Evolutionary conservation across 495 filamentous ascomycete species (phyloP).

Genomic region (Penicillium salamii): DNA sequence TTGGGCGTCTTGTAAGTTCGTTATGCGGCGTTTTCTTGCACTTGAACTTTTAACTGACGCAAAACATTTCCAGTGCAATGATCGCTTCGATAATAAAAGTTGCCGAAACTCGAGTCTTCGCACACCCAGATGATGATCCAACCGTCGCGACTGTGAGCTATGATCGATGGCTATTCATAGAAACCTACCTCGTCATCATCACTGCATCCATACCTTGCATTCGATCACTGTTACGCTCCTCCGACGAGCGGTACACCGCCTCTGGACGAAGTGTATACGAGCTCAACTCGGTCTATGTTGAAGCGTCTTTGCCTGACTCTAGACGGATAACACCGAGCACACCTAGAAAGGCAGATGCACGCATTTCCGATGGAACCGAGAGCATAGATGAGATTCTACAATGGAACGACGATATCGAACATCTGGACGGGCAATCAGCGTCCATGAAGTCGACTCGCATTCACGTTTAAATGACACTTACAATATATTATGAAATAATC

Average conservation of each 20-base stretch:
- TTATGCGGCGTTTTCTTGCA: too few relatives aligned
- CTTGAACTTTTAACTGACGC: neutral
- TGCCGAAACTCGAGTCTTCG: slow-evolving; percentile 25
- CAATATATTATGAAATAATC: too few relatives aligned
- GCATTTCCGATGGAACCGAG: slow-evolving; percentile 7
- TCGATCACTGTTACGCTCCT: slow-evolving; percentile 19
- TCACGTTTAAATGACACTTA: neutral
- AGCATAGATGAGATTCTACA: slow-evolving; percentile 9
- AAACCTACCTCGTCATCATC: slow-evolving; percentile 32
- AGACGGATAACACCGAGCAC: slow-evolving; percentile 8
- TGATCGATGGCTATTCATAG: slow-evolving; percentile 31
- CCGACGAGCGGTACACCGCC: slow-evolving; percentile 1
- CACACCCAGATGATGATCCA: slow-evolving; percentile 20
- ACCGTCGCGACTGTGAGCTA: slow-evolving; percentile 25
- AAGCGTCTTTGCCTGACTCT: neutral
- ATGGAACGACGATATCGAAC: neutral
- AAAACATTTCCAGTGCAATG: slow-evolving; percentile 21
- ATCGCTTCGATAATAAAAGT: slow-evolving; percentile 30
- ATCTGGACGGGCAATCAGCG: neutral
- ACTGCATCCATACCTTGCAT: slow-evolving; percentile 31
- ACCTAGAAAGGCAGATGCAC: slow-evolving; percentile 12
- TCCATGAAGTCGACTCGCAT: neutral
- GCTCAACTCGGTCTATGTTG: slow-evolving; percentile 11
- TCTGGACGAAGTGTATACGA: slow-evolving; percentile 15
- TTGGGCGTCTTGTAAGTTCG: slow-evolving; percentile 43